Conservation (phyloP, 1,139 yeast species). For the Casaregolazyma suthepensis region DNA sequence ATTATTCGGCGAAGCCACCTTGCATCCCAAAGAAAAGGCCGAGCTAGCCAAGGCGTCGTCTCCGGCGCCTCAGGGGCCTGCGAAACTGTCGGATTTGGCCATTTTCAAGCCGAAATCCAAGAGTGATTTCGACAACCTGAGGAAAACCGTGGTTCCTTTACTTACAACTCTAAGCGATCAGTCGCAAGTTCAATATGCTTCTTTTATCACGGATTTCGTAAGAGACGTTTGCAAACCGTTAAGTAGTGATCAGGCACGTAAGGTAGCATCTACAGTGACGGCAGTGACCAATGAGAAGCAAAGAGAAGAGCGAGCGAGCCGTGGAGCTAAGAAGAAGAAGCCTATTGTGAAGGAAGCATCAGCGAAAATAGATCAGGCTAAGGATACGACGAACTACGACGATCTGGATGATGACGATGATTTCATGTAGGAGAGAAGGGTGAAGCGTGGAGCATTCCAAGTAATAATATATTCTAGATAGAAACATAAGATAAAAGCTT, state of each 20-base stretch:
- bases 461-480: not conserved
- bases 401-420: conserved; percentile 74
- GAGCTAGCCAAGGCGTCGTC: conserved; percentile 34
- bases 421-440: conserved; percentile 59
- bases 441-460: not conserved
- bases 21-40: conserved; percentile 45
- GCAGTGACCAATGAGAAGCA: conserved; percentile 81
- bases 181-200: conserved; percentile 54
- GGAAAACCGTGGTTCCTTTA: conserved; percentile 69
- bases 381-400: conserved; percentile 52
- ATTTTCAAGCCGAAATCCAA: conserved; percentile 73
- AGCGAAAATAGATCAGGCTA: conserved; percentile 68
- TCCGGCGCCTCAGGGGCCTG: conserved; percentile 56
- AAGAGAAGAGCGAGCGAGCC: conserved; percentile 88
- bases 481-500: no score
- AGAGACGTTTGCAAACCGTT: conserved; percentile 81
- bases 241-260: conserved; percentile 74
- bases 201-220: conserved; percentile 76
- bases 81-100: conserved; percentile 35
- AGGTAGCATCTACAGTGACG: conserved; percentile 77
- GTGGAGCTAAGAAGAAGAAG: conserved; percentile 94
- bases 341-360: conserved; percentile 73
- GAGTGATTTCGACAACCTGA: conserved; percentile 73
- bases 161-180: conserved; percentile 59
- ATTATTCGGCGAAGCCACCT: conserved; percentile 69